Evolutionary conservation across 306 rosid species (phyloP), one percentile per base, ranked within the genome.

Genomic region (Cucumis sativus): DNA sequence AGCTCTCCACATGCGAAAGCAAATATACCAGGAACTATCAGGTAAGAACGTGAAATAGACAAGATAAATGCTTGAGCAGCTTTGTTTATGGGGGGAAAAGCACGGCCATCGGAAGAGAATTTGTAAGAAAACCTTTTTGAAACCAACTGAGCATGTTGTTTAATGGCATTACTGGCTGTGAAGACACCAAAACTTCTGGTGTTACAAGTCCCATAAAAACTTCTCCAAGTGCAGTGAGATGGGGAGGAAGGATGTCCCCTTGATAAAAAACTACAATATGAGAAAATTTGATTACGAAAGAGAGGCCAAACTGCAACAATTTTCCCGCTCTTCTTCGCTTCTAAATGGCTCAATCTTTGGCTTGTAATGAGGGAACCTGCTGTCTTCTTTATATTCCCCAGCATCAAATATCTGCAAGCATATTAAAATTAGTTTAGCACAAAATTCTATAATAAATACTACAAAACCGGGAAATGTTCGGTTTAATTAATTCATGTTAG

Each of bases 31-130:
- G 98, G 98, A 80, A 95, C 89, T 68, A 92, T 58, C 79, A 89
- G 68, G 79, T 86, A 88, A 74, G 96, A 90, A 70, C 92, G 97
- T 56, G 87, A 65, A 80, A 89, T 64, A 65, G 97, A 93, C 88
- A 92, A 84, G 86, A 90, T 89, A 83, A 95, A 88, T 3, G 99
- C 97, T 84, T 87, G 97, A 81, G 97, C 90, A 71, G 91, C 85
- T 85, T 74, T 85, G 79, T 82, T 88, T 89, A 92, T 80, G 55
- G 89, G 74, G 79, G 83, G 67, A 84, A 95, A 79, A 61, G 82
- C 62, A 75, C 23, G 41, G 45, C 86, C 84, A 76, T 80, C 47
- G 74, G 82, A 85, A 73, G 84, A 84, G 63, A 86, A 89, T 66
- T 81, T 92, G 59, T 81, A 79, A 70, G 84, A 85, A 58, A 95